Evolutionary conservation across 2,329 filamentous ascomycete species (phyloP).

Genomic region (Chaetomiaceae sp.): DNA sequence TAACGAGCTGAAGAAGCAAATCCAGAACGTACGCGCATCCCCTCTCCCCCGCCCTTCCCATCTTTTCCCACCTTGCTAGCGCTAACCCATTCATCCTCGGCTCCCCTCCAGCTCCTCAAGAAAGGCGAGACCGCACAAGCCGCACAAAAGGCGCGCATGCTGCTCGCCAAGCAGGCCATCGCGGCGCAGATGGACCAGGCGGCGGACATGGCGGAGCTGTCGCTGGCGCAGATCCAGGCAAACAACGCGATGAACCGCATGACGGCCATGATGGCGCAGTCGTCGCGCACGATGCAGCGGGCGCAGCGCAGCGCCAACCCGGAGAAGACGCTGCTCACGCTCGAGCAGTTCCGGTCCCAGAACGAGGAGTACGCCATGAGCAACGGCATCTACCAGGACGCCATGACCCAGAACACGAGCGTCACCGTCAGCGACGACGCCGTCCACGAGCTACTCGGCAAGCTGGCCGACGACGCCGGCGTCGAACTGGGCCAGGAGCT

Average conservation of each 20-base stretch:
- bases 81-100: not conserved
- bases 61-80: not conserved
- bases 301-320: constrained; percentile 55
- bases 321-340: constrained; percentile 54
- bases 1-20: constrained; percentile 56
- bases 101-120: constrained; percentile 42
- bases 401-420: constrained; percentile 70
- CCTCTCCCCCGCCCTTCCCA: not conserved
- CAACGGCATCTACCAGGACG: constrained; percentile 77
- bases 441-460: constrained; percentile 76
- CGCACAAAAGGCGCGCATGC: constrained; percentile 57
- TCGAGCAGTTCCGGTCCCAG: constrained; percentile 56
- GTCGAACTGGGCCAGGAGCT: constrained; percentile 76
- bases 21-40: constrained; percentile 48
- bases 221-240: constrained; percentile 55
- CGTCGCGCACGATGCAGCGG: constrained; percentile 50
- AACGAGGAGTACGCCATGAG: constrained; percentile 60
- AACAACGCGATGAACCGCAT: constrained; percentile 61
- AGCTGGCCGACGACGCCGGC: constrained; percentile 83
- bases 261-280: constrained; percentile 58
- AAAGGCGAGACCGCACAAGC: constrained; percentile 59
- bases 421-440: constrained; percentile 71
- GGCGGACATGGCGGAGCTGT: constrained; percentile 58
- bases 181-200: constrained; percentile 59
- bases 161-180: constrained; percentile 55